Percentiles rank a stretch among this genome's conserved stretches.
Conservation (phyloP, 2,329 filamentous ascomycete genomes). For the Ophiostoma triangulosporum region DNA sequence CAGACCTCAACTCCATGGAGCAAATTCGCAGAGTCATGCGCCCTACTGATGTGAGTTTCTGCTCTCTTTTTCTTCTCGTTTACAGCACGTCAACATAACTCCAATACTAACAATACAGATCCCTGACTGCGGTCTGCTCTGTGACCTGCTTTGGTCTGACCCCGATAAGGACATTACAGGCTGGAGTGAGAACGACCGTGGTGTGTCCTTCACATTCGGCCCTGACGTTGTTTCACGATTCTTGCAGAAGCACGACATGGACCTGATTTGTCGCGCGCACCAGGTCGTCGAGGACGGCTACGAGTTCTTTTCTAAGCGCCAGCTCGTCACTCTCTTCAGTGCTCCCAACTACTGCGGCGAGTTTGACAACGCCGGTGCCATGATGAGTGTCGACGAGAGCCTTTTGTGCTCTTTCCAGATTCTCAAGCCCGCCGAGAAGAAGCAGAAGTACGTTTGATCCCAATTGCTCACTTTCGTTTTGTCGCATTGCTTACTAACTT, state of each 20-base stretch:
- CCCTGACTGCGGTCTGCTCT: constrained; percentile 87
- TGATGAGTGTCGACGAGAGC: constrained; percentile 99
- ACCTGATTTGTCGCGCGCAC: constrained; percentile 90
- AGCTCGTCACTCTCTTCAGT: constrained; percentile 92
- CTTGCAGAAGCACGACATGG: constrained; percentile 86
- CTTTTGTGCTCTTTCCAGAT: constrained; percentile 99
- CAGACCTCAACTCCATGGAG: constrained; percentile 90
- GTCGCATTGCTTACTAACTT: constrained; percentile 18
- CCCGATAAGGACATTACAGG: constrained; percentile 98
- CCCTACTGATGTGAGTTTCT: constrained; percentile 72
- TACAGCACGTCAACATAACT: too few species aligned
- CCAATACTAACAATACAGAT: not conserved
- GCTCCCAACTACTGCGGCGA: constrained; percentile 98
- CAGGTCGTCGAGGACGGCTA: constrained; percentile 99
- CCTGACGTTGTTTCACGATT: constrained; percentile 95
- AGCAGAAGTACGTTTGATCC: constrained; percentile 89
- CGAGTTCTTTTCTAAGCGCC: constrained; percentile 93
- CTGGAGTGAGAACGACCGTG: constrained; percentile 97
- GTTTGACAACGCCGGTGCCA: constrained; percentile 97
- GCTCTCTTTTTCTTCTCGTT: too few species aligned
- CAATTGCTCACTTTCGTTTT: constrained; percentile 46
- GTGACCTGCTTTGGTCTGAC: constrained; percentile 94
- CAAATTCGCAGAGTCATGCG: constrained; percentile 93
- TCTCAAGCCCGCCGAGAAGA: constrained; percentile 99
- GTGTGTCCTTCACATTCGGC: constrained; percentile 96